Evolutionary conservation across 257 asterid genomes (phyloP), one percentile per base, ranked within the genome.

Genomic region (Fraxinus pennsylvanica): DNA sequence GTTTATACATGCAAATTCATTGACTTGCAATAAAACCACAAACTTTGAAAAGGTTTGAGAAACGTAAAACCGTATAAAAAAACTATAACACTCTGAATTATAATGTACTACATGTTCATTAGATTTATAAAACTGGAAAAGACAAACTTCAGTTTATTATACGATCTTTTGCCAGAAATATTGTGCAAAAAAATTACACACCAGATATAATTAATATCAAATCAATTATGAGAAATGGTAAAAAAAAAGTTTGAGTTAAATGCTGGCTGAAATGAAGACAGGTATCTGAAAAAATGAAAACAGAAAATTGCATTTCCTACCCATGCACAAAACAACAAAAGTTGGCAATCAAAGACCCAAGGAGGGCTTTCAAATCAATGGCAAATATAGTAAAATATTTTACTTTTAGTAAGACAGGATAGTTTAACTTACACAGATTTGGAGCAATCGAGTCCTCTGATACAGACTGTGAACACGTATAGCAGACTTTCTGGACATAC

Each of bases 401-500:
- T n/a, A 70, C 41, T 50, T 32, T 67, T 9, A 73, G 76, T 19
- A 70, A 65, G 38, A 68, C 32, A 72, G 54, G 47, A 74, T 59
- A 81, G 29, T 39, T 78, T 67, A 80, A 89, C 98, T 90, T 90
- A 93, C 99, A 90, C 35, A 93, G 88, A 84, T 96, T 93, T 79
- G 99, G 97, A 25, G 91, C 87, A 79, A 92, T 77, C 0, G 91
- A 86, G 57, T 87, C 91, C 78, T 90, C 98, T 9, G 89, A 78
- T 77, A 90, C 91, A 2, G 85, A 85, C 63, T 89, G 96, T 4
- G 97, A 92, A 89, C 99, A 95, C 3, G 92, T 88, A 78, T 63
- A 87, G 89, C 98, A 96, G 80, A 86, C 87, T 91, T 96, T 96
- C 99, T 96, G 97, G 81, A 87, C 87, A 83, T 81, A 77, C 76